Percentiles rank a stretch among this genome's conserved stretches.
phyloP scores from a whole-genome alignment of 2,329 filamentous ascomycete species.

The Onygenales sp. region DNA sequence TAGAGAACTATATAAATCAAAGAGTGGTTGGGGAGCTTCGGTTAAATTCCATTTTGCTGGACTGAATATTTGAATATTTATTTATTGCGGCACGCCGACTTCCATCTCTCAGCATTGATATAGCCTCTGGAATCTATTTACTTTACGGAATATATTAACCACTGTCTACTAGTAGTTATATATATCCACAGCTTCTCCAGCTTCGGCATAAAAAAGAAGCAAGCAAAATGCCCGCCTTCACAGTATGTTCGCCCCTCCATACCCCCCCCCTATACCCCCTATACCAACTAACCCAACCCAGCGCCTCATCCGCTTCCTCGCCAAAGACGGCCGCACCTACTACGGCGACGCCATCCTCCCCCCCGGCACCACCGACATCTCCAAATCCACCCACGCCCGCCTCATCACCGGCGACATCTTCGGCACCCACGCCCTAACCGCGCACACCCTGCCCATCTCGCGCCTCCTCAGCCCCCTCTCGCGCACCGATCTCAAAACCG shows the following conservation, averaged over 20 bases:
- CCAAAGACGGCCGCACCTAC: constrained; percentile 58
- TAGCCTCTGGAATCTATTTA: no score
- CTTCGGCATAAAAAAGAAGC: neutral
- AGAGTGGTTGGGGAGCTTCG: no score
- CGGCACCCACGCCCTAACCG: constrained; percentile 53
- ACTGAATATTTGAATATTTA: no score
- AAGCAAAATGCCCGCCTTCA: neutral
- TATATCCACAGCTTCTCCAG: neutral
- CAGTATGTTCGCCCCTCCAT: neutral
- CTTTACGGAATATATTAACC: no score
- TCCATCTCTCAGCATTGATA: no score
- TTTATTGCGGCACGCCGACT: no score
- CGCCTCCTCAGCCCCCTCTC: constrained; percentile 55
- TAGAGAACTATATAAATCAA: neutral
- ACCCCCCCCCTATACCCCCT: neutral
- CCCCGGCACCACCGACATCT: constrained; percentile 49
- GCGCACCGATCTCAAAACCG: constrained; percentile 53
- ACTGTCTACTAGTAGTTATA: no score
- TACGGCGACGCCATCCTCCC: constrained; percentile 68
- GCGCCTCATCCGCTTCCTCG: constrained; percentile 65
- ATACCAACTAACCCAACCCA: constrained; percentile 22
- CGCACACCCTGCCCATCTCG: constrained; percentile 45
- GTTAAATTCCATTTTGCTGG: no score
- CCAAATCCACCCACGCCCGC: constrained; percentile 50
- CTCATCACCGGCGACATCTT: constrained; percentile 60